Conservation (phyloP, 805 yeast genomes). For the Wickerhamomyces alni region DNA sequence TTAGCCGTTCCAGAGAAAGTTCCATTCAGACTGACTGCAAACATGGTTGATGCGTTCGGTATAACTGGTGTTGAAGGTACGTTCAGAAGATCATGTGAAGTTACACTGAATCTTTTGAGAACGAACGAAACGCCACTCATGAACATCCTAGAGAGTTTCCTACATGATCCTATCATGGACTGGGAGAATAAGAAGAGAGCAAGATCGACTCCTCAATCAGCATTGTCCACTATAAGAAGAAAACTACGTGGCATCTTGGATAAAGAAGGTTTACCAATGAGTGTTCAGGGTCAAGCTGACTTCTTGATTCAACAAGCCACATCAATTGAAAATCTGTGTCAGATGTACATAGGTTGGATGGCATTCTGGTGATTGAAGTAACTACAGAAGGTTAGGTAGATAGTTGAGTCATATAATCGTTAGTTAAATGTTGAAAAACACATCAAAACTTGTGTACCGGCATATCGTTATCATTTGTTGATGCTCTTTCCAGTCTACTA, state of each 20-base stretch:
- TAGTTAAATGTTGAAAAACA: no score
- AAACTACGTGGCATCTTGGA: slow-evolving; percentile 81
- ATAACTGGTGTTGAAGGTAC: slow-evolving; percentile 86
- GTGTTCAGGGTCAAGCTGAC: slow-evolving; percentile 91
- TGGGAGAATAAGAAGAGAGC: slow-evolving; percentile 48
- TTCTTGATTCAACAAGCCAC: slow-evolving; percentile 79
- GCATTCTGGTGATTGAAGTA: slow-evolving; percentile 46
- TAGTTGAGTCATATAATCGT: no score
- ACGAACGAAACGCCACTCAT: slow-evolving; percentile 76
- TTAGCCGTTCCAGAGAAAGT: slow-evolving; percentile 86
- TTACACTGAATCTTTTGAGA: slow-evolving; percentile 66
- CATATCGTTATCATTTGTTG: no score
- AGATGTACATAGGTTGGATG: slow-evolving; percentile 95
- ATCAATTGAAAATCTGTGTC: slow-evolving; percentile 60
- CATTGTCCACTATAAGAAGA: slow-evolving; percentile 64
- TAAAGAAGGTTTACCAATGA: slow-evolving; percentile 78
- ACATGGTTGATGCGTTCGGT: slow-evolving; percentile 86
- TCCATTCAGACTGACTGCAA: slow-evolving; percentile 87
- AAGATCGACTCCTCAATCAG: slow-evolving; percentile 51
- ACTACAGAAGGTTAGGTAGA: not conserved
- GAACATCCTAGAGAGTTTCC: slow-evolving; percentile 87
- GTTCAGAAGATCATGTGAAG: slow-evolving; percentile 80
- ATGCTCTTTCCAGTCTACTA: no score
- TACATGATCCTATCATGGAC: slow-evolving; percentile 88
- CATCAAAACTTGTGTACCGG: no score